Evolutionary conservation across 75 land plant genomes (phyloP).

Genomic region (Sequoia sempervirens): DNA sequence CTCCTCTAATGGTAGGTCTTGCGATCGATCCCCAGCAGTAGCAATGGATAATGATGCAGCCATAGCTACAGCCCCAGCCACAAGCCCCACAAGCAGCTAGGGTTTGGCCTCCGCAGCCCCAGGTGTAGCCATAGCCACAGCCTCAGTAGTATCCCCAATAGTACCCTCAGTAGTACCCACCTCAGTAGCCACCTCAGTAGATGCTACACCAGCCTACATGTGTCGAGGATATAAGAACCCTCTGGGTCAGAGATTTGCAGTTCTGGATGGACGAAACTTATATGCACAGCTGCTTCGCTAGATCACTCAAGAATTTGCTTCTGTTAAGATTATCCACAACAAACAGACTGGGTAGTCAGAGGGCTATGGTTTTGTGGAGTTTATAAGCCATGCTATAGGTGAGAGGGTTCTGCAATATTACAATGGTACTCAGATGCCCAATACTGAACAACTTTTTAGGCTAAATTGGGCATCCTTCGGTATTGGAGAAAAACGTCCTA

Average conservation of each 20-base stretch:
- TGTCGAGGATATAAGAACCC: slow-evolving; percentile 38
- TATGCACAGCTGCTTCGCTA: slow-evolving; percentile 30
- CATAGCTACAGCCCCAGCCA: neutral
- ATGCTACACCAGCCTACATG: slow-evolving; percentile 27
- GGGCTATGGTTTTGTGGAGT: too few species aligned
- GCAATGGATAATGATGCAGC: slow-evolving; percentile 14
- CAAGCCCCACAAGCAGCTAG: neutral
- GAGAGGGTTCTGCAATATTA: too few species aligned
- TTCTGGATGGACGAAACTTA: slow-evolving; percentile 58
- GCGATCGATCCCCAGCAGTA: slow-evolving; percentile 8
- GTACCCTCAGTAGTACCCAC: neutral
- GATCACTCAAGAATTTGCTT: slow-evolving; percentile 32
- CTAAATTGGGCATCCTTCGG: too few species aligned
- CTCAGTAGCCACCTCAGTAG: slow-evolving; percentile 14
- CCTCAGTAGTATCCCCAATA: neutral
- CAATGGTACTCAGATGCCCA: too few species aligned
- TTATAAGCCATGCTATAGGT: too few species aligned
- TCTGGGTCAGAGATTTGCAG: slow-evolving; percentile 53
- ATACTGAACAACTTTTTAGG: too few species aligned
- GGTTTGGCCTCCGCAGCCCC: neutral
- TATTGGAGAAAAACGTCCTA: too few species aligned
- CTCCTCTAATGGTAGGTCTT: neutral
- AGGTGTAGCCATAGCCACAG: neutral
- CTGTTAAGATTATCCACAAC: too few species aligned
- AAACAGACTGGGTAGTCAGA: too few species aligned